Conservation (phyloP, 179 eudicot genomes). For the Patellifolia procumbens region DNA sequence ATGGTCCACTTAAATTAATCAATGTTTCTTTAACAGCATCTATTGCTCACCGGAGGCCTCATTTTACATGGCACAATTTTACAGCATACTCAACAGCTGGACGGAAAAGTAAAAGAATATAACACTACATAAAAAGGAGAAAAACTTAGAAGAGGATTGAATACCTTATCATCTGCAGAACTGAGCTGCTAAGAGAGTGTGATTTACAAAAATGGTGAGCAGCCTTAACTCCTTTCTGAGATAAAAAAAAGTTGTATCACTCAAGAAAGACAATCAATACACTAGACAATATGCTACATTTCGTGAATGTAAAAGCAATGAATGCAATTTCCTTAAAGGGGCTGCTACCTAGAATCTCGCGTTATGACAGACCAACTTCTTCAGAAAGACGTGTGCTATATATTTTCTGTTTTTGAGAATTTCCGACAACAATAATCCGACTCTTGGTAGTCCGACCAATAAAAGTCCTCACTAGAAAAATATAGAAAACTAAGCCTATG, state of each 20-base stretch:
- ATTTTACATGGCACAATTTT: not conserved
- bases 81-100: not conserved
- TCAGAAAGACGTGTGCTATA: not conserved
- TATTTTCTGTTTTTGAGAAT: not conserved
- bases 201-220: constrained; percentile 76
- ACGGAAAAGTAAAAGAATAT: constrained; percentile 5
- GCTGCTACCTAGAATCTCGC: not conserved
- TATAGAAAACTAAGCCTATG: too few species aligned
- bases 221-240: constrained; percentile 77
- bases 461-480: too few species aligned
- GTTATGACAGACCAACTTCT: not conserved
- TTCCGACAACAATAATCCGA: too few species aligned
- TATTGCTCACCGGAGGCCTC: not conserved
- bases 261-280: not conserved
- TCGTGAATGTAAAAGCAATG: not conserved
- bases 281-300: constrained; percentile 7
- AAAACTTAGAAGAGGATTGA: not conserved
- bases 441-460: too few species aligned
- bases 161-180: constrained; percentile 91
- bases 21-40: not conserved
- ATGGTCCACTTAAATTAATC: not conserved
- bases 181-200: constrained; percentile 87
- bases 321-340: not conserved
- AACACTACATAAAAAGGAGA: not conserved
- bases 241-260: constrained; percentile 24